Conservation (phyloP, 2,329 filamentous ascomycete genomes). For the Cladophialophora exuberans region DNA sequence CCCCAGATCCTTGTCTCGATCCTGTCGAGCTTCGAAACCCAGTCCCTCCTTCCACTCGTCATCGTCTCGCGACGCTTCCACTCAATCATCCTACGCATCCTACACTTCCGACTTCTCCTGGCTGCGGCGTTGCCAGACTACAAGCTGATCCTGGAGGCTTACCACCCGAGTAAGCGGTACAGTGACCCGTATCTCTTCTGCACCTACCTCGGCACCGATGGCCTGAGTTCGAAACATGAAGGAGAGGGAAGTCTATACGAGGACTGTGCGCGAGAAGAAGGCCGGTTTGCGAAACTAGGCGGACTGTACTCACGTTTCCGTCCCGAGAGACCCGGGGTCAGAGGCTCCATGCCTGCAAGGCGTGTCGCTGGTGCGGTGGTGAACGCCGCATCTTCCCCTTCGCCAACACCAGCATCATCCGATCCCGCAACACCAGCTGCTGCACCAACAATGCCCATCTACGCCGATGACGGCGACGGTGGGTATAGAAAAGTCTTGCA, state of each 20-base stretch:
- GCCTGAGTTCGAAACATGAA: constrained; percentile 53
- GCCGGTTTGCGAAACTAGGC: constrained; percentile 53
- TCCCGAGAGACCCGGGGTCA: constrained; percentile 60
- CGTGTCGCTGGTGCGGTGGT: constrained; percentile 39
- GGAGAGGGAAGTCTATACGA: constrained; percentile 44
- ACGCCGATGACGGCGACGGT: constrained; percentile 33
- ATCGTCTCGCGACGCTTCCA: constrained; percentile 66
- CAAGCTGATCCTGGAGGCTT: constrained; percentile 76
- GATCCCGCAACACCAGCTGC: too few species aligned
- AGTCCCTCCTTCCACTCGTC: constrained; percentile 60
- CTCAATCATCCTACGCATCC: constrained; percentile 63
- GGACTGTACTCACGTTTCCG: constrained; percentile 71
- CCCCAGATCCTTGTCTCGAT: constrained; percentile 56
- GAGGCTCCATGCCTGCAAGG: constrained; percentile 29
- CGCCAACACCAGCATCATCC: too few species aligned
- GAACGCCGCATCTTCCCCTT: constrained; percentile 53
- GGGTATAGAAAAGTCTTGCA: constrained; percentile 55
- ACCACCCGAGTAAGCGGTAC: constrained; percentile 70
- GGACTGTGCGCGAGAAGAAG: constrained; percentile 37
- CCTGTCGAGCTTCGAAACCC: constrained; percentile 53
- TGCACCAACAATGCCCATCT: constrained; percentile 36
- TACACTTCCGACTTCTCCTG: constrained; percentile 66
- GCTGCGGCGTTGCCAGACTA: constrained; percentile 63
- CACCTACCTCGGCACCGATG: constrained; percentile 66
- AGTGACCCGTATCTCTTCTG: constrained; percentile 72